Base-by-base conservation (phyloP, 2,329 filamentous ascomycete genomes). In the Sclerotinia minor region DNA sequence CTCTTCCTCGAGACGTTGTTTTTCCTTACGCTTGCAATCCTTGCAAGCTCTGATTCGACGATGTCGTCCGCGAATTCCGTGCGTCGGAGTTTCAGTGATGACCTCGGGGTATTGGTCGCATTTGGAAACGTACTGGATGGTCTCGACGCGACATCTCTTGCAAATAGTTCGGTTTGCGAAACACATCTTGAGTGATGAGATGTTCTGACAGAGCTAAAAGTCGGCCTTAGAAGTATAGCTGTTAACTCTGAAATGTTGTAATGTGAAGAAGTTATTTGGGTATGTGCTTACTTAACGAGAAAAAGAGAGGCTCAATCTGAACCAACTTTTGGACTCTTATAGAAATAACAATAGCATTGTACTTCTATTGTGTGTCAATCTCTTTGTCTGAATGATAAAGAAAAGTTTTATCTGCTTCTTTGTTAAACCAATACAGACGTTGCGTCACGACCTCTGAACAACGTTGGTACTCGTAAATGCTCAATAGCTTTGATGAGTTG, bases 61-160 rank as follows among this genome's bases (percentile, higher is more conserved):
- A 50, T 63, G 59, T 50, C 59, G 59, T 13, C 59, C 59, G 26
- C 59, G 45, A 26, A 63, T 50, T 5, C 29, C 32, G 32, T 63
- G 59, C 1, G 59, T 63, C 4, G n/a, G 1, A 1, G 59, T 63
- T 21, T 50, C 29, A 7, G n/a, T 15, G 2, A 9, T 4, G 29
- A 50, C 4, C 6, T 63, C 29, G 3, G 59, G 59, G 15, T 21
- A 50, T 38, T 50, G 59, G 8, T 63, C 29, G 6, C 59, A 63
- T 38, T 38, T 63, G 5, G 45, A 60, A 26, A 49, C 8, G 32
- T 50, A 63, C 4, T 21, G 11, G 2, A 50, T 26, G 9, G 8
- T 50, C 21, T 63, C 59, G 8, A 15, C 26, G 15, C 6, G 32
- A 44, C 59, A 63, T 41, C 7, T 29, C 29, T 41, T 63, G 21